phyloP scores from a whole-genome alignment of 2,329 filamentous ascomycete species.

The Tolypocladium guangdongense region DNA sequence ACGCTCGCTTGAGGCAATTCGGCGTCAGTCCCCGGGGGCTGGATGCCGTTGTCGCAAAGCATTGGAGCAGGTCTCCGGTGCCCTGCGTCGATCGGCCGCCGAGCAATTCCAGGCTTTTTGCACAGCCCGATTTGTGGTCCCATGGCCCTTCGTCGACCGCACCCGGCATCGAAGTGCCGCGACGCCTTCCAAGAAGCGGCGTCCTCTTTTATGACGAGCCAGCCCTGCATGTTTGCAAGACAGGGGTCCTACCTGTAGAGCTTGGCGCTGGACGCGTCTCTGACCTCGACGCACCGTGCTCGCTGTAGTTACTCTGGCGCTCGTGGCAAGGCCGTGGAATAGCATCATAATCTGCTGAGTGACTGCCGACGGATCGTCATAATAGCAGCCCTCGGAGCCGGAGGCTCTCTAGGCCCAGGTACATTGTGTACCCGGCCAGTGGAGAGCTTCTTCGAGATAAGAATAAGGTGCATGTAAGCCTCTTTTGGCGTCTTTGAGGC shows the following conservation, averaged over 20 bases:
- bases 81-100: background rate
- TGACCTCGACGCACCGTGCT: background rate
- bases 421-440: background rate
- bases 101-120: background rate
- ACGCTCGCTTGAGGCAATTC: background rate
- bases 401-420: background rate
- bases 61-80: background rate
- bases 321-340: background rate
- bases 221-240: background rate
- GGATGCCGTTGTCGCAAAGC: background rate
- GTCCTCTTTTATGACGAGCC: background rate
- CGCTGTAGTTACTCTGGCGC: too few relatives aligned
- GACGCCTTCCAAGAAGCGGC: background rate
- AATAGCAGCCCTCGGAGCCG: background rate
- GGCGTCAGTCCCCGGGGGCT: background rate
- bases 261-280: background rate
- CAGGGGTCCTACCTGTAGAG: background rate
- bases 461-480: background rate
- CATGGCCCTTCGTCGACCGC: background rate
- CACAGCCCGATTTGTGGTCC: background rate
- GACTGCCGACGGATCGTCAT: background rate
- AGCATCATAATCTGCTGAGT: background rate
- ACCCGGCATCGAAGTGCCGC: background rate
- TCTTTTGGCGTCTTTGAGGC: background rate
- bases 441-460: background rate